Percentiles rank a stretch among this genome's conserved stretches.
Evolutionary conservation across 805 yeast genomes (phyloP).

Genomic region (Pichia membranifaciens): DNA sequence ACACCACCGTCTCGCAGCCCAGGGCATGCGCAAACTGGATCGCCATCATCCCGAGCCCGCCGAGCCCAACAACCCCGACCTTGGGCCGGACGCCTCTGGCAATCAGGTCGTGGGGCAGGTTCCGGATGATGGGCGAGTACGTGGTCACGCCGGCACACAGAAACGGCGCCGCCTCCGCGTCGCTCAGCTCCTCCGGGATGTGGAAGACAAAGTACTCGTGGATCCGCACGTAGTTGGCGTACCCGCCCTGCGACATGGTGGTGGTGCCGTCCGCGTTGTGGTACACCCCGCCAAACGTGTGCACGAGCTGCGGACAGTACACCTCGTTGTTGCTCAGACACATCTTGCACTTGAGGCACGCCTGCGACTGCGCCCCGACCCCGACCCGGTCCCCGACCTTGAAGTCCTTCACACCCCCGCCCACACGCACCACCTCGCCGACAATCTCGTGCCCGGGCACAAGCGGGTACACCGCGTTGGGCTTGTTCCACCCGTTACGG

Average conservation of each 20-base stretch:
- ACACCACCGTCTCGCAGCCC: constrained; percentile 58
- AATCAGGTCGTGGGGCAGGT: constrained; percentile 26
- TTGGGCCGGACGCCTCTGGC: constrained; percentile 31
- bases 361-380: constrained; percentile 62
- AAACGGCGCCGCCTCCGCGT: constrained; percentile 61
- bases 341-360: constrained; percentile 55
- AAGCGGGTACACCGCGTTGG: constrained; percentile 25
- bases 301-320: constrained; percentile 33
- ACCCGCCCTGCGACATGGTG: constrained; percentile 54
- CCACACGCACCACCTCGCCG: constrained; percentile 54
- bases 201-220: constrained; percentile 59
- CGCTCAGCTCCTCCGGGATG: constrained; percentile 50
- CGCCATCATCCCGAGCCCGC: constrained; percentile 66
- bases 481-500: constrained; percentile 41
- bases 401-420: constrained; percentile 45
- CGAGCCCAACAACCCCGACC: constrained; percentile 59
- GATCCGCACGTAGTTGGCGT: constrained; percentile 59
- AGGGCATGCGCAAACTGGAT: constrained; percentile 53
- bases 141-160: constrained; percentile 76
- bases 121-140: constrained; percentile 57
- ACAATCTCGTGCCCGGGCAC: constrained; percentile 61
- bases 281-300: constrained; percentile 32
- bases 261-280: constrained; percentile 25
- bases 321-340: constrained; percentile 50
- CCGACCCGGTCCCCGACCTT: constrained; percentile 75